phyloP scores from a whole-genome alignment of 805 yeast genomes.

The Candida nonsorbophila region DNA sequence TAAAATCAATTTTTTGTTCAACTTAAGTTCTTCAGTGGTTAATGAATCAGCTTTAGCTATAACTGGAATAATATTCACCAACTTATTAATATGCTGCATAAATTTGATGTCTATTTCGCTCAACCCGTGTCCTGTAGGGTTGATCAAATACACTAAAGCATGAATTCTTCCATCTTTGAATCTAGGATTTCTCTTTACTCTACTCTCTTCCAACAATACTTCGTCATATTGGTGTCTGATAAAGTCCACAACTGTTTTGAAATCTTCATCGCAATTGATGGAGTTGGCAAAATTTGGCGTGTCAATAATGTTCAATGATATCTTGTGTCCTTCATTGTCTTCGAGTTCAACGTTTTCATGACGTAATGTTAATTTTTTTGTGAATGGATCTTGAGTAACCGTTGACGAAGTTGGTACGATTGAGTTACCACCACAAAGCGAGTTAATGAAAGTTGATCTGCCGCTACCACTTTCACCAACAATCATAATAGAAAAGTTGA shows the following conservation, averaged over 20 bases:
- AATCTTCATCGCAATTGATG: conserved; percentile 61
- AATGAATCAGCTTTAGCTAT: conserved; percentile 41
- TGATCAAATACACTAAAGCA: conserved; percentile 42
- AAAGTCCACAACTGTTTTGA: conserved; percentile 69
- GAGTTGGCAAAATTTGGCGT: conserved; percentile 83
- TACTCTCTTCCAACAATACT: conserved; percentile 71
- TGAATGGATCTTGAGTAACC: conserved; percentile 48
- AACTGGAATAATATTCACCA: conserved; percentile 40
- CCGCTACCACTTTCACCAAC: conserved; percentile 87
- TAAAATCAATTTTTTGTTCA: conserved; percentile 67
- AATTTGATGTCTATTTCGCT: conserved; percentile 37
- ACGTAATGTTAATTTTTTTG: conserved; percentile 52
- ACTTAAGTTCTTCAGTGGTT: conserved; percentile 41
- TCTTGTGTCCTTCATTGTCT: conserved; percentile 81
- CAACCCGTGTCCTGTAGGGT: conserved; percentile 43
- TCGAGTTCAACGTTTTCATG: conserved; percentile 81
- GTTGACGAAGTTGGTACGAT: conserved; percentile 73
- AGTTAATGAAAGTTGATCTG: conserved; percentile 87
- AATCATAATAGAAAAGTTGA: conserved; percentile 81
- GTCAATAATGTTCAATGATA: conserved; percentile 69
- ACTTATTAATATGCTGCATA: conserved; percentile 34
- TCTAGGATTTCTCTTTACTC: conserved; percentile 80
- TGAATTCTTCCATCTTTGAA: conserved; percentile 83
- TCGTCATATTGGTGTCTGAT: conserved; percentile 81
- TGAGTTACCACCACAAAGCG: conserved; percentile 76